These are phyloP conservation scores for Melampsora americana DNA, from an alignment of 1,284 basidiomycete species.

Conservation along the genomic window DNA sequence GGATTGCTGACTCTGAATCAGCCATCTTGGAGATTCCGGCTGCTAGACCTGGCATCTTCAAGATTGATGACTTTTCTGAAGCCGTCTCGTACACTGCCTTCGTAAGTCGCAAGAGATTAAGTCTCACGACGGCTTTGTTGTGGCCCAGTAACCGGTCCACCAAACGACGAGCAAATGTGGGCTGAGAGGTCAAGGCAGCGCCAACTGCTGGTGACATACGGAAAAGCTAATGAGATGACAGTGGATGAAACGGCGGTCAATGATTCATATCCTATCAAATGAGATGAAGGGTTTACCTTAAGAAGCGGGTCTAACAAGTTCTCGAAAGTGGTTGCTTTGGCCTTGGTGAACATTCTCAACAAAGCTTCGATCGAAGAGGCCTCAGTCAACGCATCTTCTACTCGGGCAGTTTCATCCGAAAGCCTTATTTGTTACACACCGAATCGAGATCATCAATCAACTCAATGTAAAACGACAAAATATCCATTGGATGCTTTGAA, in stretches of 20 bases:
- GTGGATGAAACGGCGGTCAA: neutral
- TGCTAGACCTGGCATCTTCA: conserved; percentile 72
- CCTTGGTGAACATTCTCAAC: conserved; percentile 76
- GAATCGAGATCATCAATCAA: neutral
- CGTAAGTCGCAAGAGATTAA: conserved; percentile 82
- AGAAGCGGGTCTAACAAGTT: conserved; percentile 76
- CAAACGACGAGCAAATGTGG: conserved; percentile 79
- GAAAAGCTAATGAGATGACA: conserved; percentile 62
- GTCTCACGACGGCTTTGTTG: conserved; percentile 76
- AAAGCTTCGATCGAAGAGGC: conserved; percentile 68
- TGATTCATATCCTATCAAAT: neutral
- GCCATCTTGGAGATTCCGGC: conserved; percentile 74
- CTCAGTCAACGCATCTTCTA: conserved; percentile 81
- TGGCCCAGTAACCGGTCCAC: conserved; percentile 71
- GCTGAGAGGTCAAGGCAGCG: conserved; percentile 68
- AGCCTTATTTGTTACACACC: conserved; percentile 61
- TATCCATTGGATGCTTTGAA: neutral
- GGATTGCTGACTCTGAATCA: conserved; percentile 75
- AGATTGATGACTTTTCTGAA: conserved; percentile 74
- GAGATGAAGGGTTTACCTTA: conserved; percentile 45
- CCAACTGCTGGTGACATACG: conserved; percentile 73
- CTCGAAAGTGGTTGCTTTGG: conserved; percentile 89
- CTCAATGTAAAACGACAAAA: neutral
- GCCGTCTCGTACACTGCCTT: conserved; percentile 82
- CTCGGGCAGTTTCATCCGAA: conserved; percentile 86